Evolutionary conservation across 140 eudicot genomes (phyloP), one percentile per base, ranked within the genome.

Genomic region (Anethum foeniculum): DNA sequence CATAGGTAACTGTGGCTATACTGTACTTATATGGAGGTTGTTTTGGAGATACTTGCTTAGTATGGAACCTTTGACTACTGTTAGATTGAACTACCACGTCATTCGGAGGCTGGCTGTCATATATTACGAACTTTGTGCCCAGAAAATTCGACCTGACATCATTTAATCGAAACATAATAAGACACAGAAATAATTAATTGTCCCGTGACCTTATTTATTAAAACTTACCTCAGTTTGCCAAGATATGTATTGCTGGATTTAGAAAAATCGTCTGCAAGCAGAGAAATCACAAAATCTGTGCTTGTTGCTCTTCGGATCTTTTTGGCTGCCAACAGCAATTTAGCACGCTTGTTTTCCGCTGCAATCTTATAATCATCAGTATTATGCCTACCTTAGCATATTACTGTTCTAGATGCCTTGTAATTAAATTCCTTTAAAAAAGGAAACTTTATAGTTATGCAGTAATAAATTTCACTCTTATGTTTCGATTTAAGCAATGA

Each of bases 71-170:
- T 43, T 77, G 72, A 23, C 72, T 85, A 4, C 80, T 52, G 71
- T 65, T 48, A 62, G 76, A 39, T 48, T 76, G 84, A 49, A 18
- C 47, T 38, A 36, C 51, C 13, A 78, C 79, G 44, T 64, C 84
- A 25, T 6, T 82, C 36, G 88, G 87, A 62, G 87, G 83, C 46
- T 88, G 91, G 81, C 89, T 80, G 49, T 88, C 91, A 58, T 82
- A 85, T 73, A 85, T 78, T 76, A 85, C 83, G 82, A 88, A 88
- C 81, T 85, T 88, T 48, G 88, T 88, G 32, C 91, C 91, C 49
- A 88, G 85, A 75, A 88, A 88, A 51, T 88, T 88, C 49, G 91
- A 88, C 83, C 91, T 85, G 80, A 36, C 65, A 13, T 78, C 48
- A 52, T 32, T 21, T 65, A 34, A 18, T 77, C 16, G 32, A 34